Percentiles rank a stretch among this genome's conserved stretches.
These are phyloP conservation scores for Geotrichum europaeum DNA, from an alignment of 1,139 yeast genomes.

Conservation along the genomic window DNA sequence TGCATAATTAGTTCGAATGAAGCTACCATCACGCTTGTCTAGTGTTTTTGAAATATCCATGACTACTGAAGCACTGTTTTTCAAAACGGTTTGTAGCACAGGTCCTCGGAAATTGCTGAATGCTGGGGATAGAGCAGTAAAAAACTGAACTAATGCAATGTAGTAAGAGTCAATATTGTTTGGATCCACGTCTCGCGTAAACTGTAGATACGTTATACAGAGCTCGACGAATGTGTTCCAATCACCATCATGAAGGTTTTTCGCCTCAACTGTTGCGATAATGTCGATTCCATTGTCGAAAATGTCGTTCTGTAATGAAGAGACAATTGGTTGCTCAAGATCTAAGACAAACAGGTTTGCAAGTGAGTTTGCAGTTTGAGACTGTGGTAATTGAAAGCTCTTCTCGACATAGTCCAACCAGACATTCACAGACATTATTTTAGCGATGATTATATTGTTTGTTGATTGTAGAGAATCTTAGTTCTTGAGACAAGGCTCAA, in stretches of 20 bases:
- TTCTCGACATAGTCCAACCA: slow-evolving; percentile 25
- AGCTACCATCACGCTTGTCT: slow-evolving; percentile 37
- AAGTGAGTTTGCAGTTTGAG: slow-evolving; percentile 18
- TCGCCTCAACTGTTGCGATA: slow-evolving; percentile 33
- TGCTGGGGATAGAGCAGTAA: slow-evolving; percentile 53
- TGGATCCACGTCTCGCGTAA: slow-evolving; percentile 55
- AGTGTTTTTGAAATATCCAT: slow-evolving; percentile 48
- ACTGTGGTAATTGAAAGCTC: slow-evolving; percentile 12
- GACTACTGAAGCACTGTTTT: slow-evolving; percentile 39
- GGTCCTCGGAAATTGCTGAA: slow-evolving; percentile 53
- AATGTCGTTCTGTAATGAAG: slow-evolving; percentile 33
- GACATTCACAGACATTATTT: slow-evolving; percentile 24
- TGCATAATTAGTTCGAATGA: slow-evolving; percentile 48
- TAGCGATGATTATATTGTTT: not conserved
- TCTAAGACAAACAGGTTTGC: slow-evolving; percentile 28
- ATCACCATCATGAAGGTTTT: slow-evolving; percentile 38
- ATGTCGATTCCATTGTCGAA: slow-evolving; percentile 27
- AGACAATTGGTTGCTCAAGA: slow-evolving; percentile 28
- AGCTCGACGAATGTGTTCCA: slow-evolving; percentile 53
- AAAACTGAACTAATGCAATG: slow-evolving; percentile 49
- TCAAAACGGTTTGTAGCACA: slow-evolving; percentile 43
- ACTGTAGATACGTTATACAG: slow-evolving; percentile 45
- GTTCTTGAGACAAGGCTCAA: too few relatives aligned
- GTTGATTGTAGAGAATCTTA: not conserved
- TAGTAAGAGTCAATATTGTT: slow-evolving; percentile 51